Base-by-base conservation (phyloP, 2,329 filamentous ascomycete species). In the Hymenoscyphus albidus region DNA sequence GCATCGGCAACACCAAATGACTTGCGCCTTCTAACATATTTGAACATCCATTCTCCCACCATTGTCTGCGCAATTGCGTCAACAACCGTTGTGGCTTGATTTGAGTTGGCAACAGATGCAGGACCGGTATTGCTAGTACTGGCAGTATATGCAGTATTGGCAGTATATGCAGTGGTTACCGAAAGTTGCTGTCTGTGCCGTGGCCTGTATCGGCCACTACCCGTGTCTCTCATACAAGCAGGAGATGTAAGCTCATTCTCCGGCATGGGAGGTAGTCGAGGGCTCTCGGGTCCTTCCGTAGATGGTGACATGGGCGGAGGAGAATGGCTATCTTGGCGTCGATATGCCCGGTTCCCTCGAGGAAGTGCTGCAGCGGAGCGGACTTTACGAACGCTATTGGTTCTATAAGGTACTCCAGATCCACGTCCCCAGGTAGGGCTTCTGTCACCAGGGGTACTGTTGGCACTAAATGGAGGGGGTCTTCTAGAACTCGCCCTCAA, bases 41-140 rank as follows among this genome's bases (percentile, higher is more conserved):
- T 96, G 81, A 89, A 93, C 91, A 96, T 94, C 90, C 92, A 95
- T 74, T 98, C 95, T 44, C 95, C 95, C 38, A 99, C 92, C 95
- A 99, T 99, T 0, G 94, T 96, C 74, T 96, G 93, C 1, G 95
- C 93, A 76, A 99, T 98, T 3, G 95, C 93, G 78, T 98, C 95
- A 5, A 99, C 94, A 14, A 98, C 92, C 56, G 88, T 90, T 0
- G 89, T 89, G 55, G 88, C 85, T 70, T 92, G 88, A 38, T 85
- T 83, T 12, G 81, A 79, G 70, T 83, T 87, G 54, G 80, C 82
- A 62, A 83, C 80, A 3, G 84, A 88, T 51, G 82, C 82, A 68
- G 78, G 73, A 67, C 78, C 75, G 63, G 74, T 75, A 18, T 69
- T 6, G 44, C 5, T 51, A 35, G 44, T 51, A 51, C 7, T 69